Conservation (phyloP, 768 basidiomycete genomes). For the Suillus clintonianus region DNA sequence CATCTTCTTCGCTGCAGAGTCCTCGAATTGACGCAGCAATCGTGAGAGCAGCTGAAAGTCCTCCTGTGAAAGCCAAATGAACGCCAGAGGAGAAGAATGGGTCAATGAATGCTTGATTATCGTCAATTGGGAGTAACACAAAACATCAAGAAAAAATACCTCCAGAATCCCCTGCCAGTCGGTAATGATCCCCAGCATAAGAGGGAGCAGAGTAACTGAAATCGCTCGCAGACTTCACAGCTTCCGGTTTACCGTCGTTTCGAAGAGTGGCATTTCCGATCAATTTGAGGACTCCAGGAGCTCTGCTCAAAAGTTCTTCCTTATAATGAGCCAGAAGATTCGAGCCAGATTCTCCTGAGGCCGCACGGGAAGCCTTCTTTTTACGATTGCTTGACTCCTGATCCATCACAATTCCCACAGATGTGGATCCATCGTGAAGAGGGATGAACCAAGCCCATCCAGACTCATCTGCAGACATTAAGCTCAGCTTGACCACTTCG, state of each 20-base stretch:
- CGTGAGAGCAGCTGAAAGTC: slow-evolving; percentile 56
- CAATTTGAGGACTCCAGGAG: slow-evolving; percentile 5
- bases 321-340: slow-evolving; percentile 6
- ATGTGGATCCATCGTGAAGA: slow-evolving; percentile 47
- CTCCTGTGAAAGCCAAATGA: slow-evolving; percentile 62
- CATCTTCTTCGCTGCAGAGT: slow-evolving; percentile 47
- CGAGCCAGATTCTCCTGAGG: neutral
- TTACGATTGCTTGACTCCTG: slow-evolving; percentile 33
- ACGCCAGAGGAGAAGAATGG: slow-evolving; percentile 67
- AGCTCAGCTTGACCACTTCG: neutral
- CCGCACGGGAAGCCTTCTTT: slow-evolving; percentile 9
- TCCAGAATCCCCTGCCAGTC: slow-evolving; percentile 62
- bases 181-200: slow-evolving; percentile 53
- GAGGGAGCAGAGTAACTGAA: slow-evolving; percentile 59
- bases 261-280: slow-evolving; percentile 9
- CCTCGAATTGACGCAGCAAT: slow-evolving; percentile 57
- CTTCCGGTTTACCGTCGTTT: slow-evolving; percentile 5
- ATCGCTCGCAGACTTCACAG: slow-evolving; percentile 35
- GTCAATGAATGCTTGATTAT: slow-evolving; percentile 55
- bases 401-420: slow-evolving; percentile 55
- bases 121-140: neutral
- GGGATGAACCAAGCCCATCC: slow-evolving; percentile 66
- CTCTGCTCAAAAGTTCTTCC: slow-evolving; percentile 4
- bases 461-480: slow-evolving; percentile 40
- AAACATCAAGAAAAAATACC: slow-evolving; percentile 28